Percentiles rank a stretch among this genome's conserved stretches.
phyloP scores from a whole-genome alignment of 2,329 filamentous ascomycete genomes.

The Pseudocercospora ulei region DNA sequence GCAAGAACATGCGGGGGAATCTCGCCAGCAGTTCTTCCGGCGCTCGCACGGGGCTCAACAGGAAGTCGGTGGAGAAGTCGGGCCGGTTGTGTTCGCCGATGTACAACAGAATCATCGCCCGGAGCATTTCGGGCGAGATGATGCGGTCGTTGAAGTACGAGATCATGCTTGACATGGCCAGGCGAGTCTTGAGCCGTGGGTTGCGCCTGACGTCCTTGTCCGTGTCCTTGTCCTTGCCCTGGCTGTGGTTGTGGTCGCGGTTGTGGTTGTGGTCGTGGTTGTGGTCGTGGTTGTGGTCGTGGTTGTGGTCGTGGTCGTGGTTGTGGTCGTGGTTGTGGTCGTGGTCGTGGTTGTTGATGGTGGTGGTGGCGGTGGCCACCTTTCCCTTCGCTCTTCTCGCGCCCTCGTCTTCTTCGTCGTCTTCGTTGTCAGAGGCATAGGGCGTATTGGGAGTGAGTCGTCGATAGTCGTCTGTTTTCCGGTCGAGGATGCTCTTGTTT shows the following conservation, averaged over 20 bases:
- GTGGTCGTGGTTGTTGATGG: too few species aligned
- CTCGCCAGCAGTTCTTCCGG: constrained; percentile 70
- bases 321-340: too few species aligned
- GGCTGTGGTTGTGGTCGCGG: too few species aligned
- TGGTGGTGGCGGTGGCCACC: too few species aligned
- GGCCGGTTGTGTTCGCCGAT: constrained; percentile 88
- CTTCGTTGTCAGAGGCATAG: constrained; percentile 67
- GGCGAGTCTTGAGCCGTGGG: constrained; percentile 50
- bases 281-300: too few species aligned
- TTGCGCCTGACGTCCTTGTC: constrained; percentile 4
- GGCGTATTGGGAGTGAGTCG: constrained; percentile 71
- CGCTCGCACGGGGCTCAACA: constrained; percentile 80
- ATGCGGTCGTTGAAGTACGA: constrained; percentile 96
- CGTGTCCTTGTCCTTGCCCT: constrained; percentile 6
- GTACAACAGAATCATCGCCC: constrained; percentile 96
- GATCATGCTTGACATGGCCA: constrained; percentile 93
- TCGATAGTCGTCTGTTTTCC: constrained; percentile 83
- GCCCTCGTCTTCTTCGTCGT: constrained; percentile 37
- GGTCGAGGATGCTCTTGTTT: constrained; percentile 65
- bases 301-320: too few species aligned
- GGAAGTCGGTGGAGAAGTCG: constrained; percentile 82
- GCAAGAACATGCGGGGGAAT: constrained; percentile 91
- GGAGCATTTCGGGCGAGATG: constrained; percentile 94
- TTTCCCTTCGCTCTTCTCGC: too few species aligned
- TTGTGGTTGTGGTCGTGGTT: too few species aligned